These are phyloP conservation scores for Paraurostyla sp. DNA, from an alignment of 73 alveolate genomes.

Conservation along the genomic window DNA sequence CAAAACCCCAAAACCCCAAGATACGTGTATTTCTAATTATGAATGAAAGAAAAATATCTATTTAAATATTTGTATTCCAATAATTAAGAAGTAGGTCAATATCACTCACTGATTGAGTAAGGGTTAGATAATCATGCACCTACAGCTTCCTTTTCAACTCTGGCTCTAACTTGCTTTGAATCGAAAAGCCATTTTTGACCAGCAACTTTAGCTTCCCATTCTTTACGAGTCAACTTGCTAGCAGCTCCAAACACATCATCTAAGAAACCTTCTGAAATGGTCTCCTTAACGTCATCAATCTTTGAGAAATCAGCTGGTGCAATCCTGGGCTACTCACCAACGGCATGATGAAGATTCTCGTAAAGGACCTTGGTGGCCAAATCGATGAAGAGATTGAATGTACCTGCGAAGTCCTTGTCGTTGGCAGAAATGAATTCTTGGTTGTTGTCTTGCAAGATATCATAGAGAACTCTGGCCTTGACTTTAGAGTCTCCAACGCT, in stretches of 20 bases:
- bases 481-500: neutral
- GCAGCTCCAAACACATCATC: slow-evolving; percentile 51
- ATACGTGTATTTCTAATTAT: too few species aligned
- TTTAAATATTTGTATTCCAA: too few species aligned
- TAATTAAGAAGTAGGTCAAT: too few species aligned
- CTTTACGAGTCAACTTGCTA: slow-evolving; percentile 47
- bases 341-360: neutral
- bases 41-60: too few species aligned
- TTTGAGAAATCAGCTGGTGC: neutral
- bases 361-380: slow-evolving; percentile 39
- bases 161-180: slow-evolving; percentile 16
- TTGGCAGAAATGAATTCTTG: slow-evolving; percentile 54
- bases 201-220: slow-evolving; percentile 31
- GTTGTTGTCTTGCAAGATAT: slow-evolving; percentile 49
- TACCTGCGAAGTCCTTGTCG: slow-evolving; percentile 48
- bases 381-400: slow-evolving; percentile 11
- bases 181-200: slow-evolving; percentile 11
- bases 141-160: slow-evolving; percentile 11
- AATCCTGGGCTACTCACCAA: neutral
- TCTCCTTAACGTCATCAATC: neutral
- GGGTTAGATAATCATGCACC: too few species aligned
- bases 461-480: slow-evolving; percentile 48
- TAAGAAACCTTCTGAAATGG: slow-evolving; percentile 4
- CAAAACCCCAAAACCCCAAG: too few species aligned
- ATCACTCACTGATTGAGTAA: too few species aligned